Percentiles rank a stretch among this genome's conserved stretches.
Evolutionary conservation across 176 grass and related monocot genomes (phyloP).

Genomic region (Triticum monococcum): DNA sequence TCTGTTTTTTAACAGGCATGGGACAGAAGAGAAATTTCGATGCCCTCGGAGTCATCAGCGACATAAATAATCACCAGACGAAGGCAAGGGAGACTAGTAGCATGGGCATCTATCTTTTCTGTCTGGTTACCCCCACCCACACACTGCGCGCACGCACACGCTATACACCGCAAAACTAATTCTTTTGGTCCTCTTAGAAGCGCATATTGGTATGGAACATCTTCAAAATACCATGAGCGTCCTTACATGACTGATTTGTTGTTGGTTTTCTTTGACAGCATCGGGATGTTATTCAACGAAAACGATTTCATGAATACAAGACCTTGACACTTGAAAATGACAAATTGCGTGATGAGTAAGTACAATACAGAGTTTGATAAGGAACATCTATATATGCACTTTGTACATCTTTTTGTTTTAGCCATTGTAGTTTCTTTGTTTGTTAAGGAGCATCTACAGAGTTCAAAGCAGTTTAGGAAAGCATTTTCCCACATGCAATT

Average conservation of each 20-base stretch:
- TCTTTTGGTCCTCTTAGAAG: conserved; percentile 8
- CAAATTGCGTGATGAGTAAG: conserved; percentile 70
- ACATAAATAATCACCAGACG: conserved; percentile 41
- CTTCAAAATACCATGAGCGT: not conserved
- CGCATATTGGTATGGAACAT: not conserved
- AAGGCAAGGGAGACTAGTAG: conserved; percentile 24
- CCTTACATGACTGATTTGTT: conserved; percentile 21
- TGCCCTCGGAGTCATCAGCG: conserved; percentile 11
- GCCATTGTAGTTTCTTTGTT: not conserved
- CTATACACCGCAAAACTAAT: not conserved
- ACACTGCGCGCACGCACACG: not conserved
- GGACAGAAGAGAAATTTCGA: conserved; percentile 54
- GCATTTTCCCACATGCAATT: not conserved
- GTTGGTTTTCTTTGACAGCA: conserved; percentile 8
- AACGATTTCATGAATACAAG: conserved; percentile 46
- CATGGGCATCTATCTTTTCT: not conserved
- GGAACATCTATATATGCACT: not conserved
- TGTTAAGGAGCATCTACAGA: conserved; percentile 6
- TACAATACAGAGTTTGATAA: conserved; percentile 7
- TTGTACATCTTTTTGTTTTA: conserved; percentile 23
- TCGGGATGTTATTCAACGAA: conserved; percentile 40
- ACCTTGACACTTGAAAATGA: conserved; percentile 67
- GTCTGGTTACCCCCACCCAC: not conserved
- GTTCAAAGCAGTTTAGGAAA: not conserved
- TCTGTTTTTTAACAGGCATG: conserved; percentile 38